Conservation (phyloP, 768 basidiomycete species). For the Lyophyllum decastes region DNA sequence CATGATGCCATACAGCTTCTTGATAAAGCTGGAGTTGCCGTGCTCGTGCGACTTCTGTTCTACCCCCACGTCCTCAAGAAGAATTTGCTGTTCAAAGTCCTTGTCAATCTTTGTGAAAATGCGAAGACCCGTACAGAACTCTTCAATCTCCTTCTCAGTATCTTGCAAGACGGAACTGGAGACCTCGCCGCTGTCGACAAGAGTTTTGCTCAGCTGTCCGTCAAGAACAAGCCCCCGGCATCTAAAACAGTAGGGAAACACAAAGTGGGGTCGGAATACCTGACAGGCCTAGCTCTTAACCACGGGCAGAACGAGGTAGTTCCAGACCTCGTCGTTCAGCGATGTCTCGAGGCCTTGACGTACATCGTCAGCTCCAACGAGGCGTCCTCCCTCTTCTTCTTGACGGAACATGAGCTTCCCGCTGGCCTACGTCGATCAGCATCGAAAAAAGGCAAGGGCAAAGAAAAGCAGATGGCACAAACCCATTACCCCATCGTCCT, state of each 20-base stretch:
- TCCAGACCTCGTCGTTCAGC: slow-evolving; percentile 91
- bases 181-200: slow-evolving; percentile 92
- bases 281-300: slow-evolving; percentile 48
- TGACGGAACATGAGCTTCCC: slow-evolving; percentile 91
- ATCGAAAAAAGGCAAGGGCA: slow-evolving; percentile 92
- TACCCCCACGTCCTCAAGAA: slow-evolving; percentile 93
- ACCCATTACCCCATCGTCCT: slow-evolving; percentile 92
- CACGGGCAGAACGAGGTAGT: slow-evolving; percentile 74
- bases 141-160: slow-evolving; percentile 91
- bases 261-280: slow-evolving; percentile 55
- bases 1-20: slow-evolving; percentile 93
- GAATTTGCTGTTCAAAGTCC: slow-evolving; percentile 81
- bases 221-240: slow-evolving; percentile 57
- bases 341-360: slow-evolving; percentile 88
- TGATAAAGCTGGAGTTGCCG: slow-evolving; percentile 86
- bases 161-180: slow-evolving; percentile 93
- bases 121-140: slow-evolving; percentile 87
- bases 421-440: slow-evolving; percentile 67
- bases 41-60: slow-evolving; percentile 90
- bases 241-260: slow-evolving; percentile 73
- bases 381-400: slow-evolving; percentile 86
- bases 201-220: slow-evolving; percentile 89
- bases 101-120: slow-evolving; percentile 96
- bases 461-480: slow-evolving; percentile 81
- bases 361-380: slow-evolving; percentile 88